These are phyloP conservation scores for Lomentospora prolificans DNA, from an alignment of 2,329 filamentous ascomycete species.

Conservation along the genomic window DNA sequence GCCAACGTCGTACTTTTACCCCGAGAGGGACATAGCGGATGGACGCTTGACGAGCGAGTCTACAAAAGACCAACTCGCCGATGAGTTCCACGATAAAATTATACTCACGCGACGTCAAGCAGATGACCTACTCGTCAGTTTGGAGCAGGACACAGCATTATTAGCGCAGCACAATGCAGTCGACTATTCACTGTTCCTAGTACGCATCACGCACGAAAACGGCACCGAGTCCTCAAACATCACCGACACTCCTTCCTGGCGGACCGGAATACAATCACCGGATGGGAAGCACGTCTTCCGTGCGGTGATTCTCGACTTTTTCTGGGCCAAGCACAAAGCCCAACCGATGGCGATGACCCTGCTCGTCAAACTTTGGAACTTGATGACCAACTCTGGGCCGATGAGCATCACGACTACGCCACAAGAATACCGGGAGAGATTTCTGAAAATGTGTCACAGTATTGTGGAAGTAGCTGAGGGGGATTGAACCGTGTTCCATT, in stretches of 20 bases:
- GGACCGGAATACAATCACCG: constrained; percentile 48
- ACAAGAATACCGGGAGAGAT: constrained; percentile 52
- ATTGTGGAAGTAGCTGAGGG: constrained; percentile 21
- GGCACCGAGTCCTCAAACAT: constrained; percentile 25
- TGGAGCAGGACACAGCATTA: constrained; percentile 54
- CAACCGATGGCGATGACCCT: constrained; percentile 57
- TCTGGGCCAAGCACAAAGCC: constrained; percentile 66
- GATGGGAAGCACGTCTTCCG: constrained; percentile 60
- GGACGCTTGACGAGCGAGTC: constrained; percentile 53
- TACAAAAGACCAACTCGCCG: constrained; percentile 55
- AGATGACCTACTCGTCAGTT: constrained; percentile 40
- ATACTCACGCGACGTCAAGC: constrained; percentile 44
- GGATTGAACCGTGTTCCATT: no score
- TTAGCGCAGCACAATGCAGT: constrained; percentile 55
- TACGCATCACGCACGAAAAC: constrained; percentile 31
- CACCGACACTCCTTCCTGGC: constrained; percentile 36
- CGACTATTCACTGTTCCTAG: constrained; percentile 66
- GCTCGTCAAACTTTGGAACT: constrained; percentile 54
- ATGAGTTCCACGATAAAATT: constrained; percentile 59
- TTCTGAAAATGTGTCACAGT: constrained; percentile 37
- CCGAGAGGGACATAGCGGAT: constrained; percentile 60
- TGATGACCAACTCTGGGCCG: constrained; percentile 51
- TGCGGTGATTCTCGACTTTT: constrained; percentile 62
- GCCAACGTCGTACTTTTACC: constrained; percentile 65
- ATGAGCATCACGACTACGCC: constrained; percentile 68